Evolutionary conservation across 1,139 yeast genomes (phyloP), one percentile per base, ranked within the genome.

Genomic region (Suhomyces ambrosiae): DNA sequence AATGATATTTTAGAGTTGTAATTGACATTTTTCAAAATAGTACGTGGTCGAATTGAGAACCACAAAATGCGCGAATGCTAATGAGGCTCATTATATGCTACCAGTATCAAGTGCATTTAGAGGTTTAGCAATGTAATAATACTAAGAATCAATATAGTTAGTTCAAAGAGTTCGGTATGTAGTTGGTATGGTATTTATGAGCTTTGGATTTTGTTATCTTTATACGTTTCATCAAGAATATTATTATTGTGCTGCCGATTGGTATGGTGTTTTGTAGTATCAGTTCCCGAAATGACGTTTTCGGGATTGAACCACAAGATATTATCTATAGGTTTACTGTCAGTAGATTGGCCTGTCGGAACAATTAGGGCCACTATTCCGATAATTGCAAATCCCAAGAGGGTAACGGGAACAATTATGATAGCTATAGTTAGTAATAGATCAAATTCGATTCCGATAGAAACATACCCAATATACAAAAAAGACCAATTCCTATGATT

Each of bases 31-130:
- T 33, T 37, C 35, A 37, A 32, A 32, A 32, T 33, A 25, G 37
- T 37, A 37, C 41, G 41, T 37, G 41, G 40, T 37, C 41, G 37
- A 28, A 26, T 26, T 30, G 17, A 27, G 26, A 11, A n/a, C 25
- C 36, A 28, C 41, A 30, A 34, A 33, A 37, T 17, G 13, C 26
- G 32, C 34, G 29, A 30, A 34, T 33, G 35, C 37, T 23, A 23
- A 19, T 19, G 9, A 19, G 22, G 22, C 22, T 9, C 22, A 19
- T n/a, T n/a, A n/a, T n/a, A n/a, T n/a, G n/a, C n/a, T n/a, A n/a
- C n/a, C n/a, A n/a, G n/a, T n/a, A n/a, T n/a, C n/a, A n/a, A n/a
- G n/a, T n/a, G n/a, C n/a, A n/a, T n/a, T n/a, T n/a, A n/a, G n/a
- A n/a, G n/a, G n/a, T n/a, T n/a, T n/a, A n/a, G n/a, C n/a, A n/a